phyloP scores from a whole-genome alignment of 2,329 filamentous ascomycete species.

The Mycocentrospora acerina region DNA sequence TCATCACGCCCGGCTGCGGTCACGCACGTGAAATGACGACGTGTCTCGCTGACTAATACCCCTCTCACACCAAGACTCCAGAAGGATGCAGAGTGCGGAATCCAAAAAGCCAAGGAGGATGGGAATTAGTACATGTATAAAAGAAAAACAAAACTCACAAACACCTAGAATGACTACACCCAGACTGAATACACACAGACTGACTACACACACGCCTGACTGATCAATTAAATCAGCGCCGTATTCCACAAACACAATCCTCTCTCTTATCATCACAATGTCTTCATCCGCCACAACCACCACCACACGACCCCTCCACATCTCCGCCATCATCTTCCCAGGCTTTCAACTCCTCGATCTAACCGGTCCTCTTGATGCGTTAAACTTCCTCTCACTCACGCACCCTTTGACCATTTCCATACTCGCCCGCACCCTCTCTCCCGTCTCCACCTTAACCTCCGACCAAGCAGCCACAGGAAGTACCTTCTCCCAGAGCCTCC shows the following conservation, averaged over 20 bases:
- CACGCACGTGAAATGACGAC: too few species aligned
- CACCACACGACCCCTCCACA: conserved; percentile 24
- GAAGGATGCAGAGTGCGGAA: too few species aligned
- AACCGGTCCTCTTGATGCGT: conserved; percentile 50
- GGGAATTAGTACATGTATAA: background rate
- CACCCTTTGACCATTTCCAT: conserved; percentile 33
- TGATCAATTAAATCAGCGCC: background rate
- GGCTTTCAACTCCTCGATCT: conserved; percentile 44
- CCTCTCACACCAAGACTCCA: conserved; percentile 1
- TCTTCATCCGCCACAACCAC: conserved; percentile 3
- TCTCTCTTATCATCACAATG: background rate
- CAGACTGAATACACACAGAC: too few species aligned
- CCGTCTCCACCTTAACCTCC: conserved; percentile 34
- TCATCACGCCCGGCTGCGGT: too few species aligned
- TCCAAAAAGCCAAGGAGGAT: too few species aligned
- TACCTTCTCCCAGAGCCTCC: conserved; percentile 40
- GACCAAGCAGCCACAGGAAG: conserved; percentile 13
- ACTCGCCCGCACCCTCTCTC: conserved; percentile 35
- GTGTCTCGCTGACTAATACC: conserved; percentile 2
- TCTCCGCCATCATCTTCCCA: conserved; percentile 38
- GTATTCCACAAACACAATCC: background rate
- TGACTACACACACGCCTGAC: too few species aligned
- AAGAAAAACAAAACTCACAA: too few species aligned
- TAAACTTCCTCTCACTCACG: conserved; percentile 41
- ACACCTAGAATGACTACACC: too few species aligned